Percentiles rank a stretch among this genome's conserved stretches.
phyloP scores from a whole-genome alignment of 805 yeast genomes.

The Saccharomycopsis sp. region DNA sequence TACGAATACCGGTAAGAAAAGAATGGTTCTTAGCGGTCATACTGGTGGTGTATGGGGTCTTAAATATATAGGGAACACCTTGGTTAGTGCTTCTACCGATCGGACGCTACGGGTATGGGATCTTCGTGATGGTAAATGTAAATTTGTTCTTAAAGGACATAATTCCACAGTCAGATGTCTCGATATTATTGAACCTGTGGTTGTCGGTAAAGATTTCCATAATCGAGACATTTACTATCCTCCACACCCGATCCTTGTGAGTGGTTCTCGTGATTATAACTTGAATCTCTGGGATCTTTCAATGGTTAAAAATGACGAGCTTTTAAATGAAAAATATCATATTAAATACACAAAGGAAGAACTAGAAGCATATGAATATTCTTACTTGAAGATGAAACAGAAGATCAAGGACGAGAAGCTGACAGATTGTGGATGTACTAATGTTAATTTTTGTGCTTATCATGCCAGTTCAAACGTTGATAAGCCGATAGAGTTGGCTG shows the following conservation, averaged over 20 bases:
- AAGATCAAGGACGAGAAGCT: conserved; percentile 4
- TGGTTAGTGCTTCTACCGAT: conserved; percentile 93
- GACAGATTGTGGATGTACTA: conserved; percentile 9
- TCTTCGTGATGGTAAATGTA: conserved; percentile 73
- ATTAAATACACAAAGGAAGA: conserved; percentile 12
- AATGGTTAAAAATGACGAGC: conserved; percentile 29
- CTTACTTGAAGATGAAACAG: conserved; percentile 4
- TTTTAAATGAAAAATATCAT: conserved; percentile 14
- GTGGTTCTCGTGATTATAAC: conserved; percentile 84
- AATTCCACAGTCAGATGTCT: conserved; percentile 89
- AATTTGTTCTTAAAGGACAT: conserved; percentile 88
- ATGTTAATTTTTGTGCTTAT: neutral
- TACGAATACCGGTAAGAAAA: conserved; percentile 60
- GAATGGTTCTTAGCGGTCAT: conserved; percentile 70
- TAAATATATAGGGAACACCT: conserved; percentile 72
- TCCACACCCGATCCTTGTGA: conserved; percentile 61
- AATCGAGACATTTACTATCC: conserved; percentile 56
- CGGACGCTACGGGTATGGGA: conserved; percentile 94
- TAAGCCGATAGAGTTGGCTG: conserved; percentile 7
- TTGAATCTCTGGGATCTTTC: conserved; percentile 84
- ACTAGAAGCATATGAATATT: conserved; percentile 6
- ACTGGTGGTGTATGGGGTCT: conserved; percentile 99
- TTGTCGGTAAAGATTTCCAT: conserved; percentile 53
- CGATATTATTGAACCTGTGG: conserved; percentile 67
- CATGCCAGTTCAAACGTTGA: conserved; percentile 2